These are phyloP conservation scores for Candida coquimbonensis DNA, from an alignment of 805 yeast genomes.

Conservation along the genomic window DNA sequence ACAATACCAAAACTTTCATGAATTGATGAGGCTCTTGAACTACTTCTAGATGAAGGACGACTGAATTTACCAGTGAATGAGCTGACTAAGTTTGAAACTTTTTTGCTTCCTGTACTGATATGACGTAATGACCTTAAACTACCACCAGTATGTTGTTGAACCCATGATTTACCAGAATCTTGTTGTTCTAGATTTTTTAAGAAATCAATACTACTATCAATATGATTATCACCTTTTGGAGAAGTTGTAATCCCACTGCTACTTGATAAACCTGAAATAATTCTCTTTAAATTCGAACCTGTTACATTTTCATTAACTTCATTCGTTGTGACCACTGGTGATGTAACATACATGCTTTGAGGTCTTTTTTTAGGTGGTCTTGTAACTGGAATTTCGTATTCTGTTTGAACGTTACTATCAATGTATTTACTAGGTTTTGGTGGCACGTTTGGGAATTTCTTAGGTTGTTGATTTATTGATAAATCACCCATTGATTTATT, in stretches of 20 bases:
- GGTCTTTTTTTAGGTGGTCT: slow-evolving; percentile 22
- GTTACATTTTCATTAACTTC: slow-evolving; percentile 6
- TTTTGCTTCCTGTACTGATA: slow-evolving; percentile 23
- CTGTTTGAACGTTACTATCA: slow-evolving; percentile 24
- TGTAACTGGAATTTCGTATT: slow-evolving; percentile 1
- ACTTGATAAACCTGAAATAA: slow-evolving; percentile 22
- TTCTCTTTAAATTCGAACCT: slow-evolving; percentile 17
- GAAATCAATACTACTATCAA: slow-evolving; percentile 33
- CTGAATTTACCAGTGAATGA: slow-evolving; percentile 23
- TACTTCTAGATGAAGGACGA: slow-evolving; percentile 20
- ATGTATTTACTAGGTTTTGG: slow-evolving; percentile 18
- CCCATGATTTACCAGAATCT: slow-evolving; percentile 28
- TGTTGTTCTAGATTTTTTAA: slow-evolving; percentile 30
- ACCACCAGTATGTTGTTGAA: slow-evolving; percentile 27
- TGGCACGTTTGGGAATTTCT: not conserved
- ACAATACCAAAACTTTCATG: slow-evolving; percentile 17
- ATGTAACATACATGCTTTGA: slow-evolving; percentile 28
- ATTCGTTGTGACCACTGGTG: slow-evolving; percentile 4
- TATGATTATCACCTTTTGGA: slow-evolving; percentile 20
- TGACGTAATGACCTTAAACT: slow-evolving; percentile 23
- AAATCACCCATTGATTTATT: slow-evolving; percentile 20
- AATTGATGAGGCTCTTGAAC: slow-evolving; percentile 24
- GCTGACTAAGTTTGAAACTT: slow-evolving; percentile 15
- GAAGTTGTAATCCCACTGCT: slow-evolving; percentile 9
- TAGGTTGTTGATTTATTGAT: slow-evolving; percentile 5